These are phyloP conservation scores for Penicillium crystallinum DNA, from an alignment of 495 filamentous ascomycete genomes.

Conservation along the genomic window DNA sequence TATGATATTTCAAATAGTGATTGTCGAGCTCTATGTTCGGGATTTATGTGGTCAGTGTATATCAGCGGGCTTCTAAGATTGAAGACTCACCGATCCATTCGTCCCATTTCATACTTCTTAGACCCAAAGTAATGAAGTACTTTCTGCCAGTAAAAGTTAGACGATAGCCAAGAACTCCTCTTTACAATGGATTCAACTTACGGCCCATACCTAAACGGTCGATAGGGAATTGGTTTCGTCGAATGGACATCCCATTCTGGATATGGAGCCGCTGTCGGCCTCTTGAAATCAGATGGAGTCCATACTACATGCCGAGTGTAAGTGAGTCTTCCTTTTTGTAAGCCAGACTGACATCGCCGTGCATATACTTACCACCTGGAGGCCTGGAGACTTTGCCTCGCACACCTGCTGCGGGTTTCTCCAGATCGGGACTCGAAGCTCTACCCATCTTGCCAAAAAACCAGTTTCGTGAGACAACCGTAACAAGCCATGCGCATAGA, in stretches of 20 bases:
- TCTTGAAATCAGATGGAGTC: conserved; percentile 62
- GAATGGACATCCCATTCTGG: conserved; percentile 64
- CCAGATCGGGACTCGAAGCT: conserved; percentile 22
- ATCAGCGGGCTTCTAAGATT: neutral
- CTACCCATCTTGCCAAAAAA: conserved; percentile 10
- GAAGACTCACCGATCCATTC: conserved; percentile 65
- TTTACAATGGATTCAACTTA: conserved; percentile 17
- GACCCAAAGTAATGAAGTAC: conserved; percentile 78
- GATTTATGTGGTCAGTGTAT: conserved; percentile 4
- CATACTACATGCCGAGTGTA: conserved; percentile 48
- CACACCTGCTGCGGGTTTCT: conserved; percentile 18
- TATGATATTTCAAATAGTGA: conserved; percentile 71
- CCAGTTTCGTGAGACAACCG: conserved; percentile 24
- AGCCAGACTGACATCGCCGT: too few relatives aligned
- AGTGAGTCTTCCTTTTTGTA: neutral
- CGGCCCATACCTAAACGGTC: conserved; percentile 80
- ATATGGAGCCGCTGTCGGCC: conserved; percentile 62
- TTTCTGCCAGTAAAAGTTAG: conserved; percentile 28
- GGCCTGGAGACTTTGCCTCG: conserved; percentile 21
- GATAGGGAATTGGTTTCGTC: conserved; percentile 77
- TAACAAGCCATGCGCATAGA: conserved; percentile 16
- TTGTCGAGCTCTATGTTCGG: conserved; percentile 65
- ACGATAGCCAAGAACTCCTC: neutral
- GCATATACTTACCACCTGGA: conserved; percentile 29
- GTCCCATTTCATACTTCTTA: conserved; percentile 70